phyloP scores from a whole-genome alignment of 2,329 filamentous ascomycete genomes.

The Fusarium pseudograminearum region DNA sequence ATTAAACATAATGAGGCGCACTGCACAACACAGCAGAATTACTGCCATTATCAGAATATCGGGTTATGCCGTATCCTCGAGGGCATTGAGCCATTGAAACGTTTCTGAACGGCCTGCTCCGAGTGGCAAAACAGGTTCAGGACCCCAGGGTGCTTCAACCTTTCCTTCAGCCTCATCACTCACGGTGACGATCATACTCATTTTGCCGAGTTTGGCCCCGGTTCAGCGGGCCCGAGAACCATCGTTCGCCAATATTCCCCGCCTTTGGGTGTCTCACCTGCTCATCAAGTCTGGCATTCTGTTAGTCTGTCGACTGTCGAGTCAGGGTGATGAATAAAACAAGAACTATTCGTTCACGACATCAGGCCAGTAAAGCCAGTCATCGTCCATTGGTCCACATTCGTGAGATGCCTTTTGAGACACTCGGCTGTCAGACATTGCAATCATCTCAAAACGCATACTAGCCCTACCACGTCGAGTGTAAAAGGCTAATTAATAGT shows the following conservation, averaged over 20 bases:
- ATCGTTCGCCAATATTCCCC: constrained; percentile 2
- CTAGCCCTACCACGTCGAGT: constrained; percentile 2
- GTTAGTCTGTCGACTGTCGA: constrained; percentile 6
- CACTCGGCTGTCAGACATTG: constrained; percentile 7
- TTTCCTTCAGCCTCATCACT: constrained; percentile 14
- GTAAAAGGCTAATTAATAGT: not conserved
- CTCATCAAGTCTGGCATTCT: constrained; percentile 20
- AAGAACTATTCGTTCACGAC: constrained; percentile 17
- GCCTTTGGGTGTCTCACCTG: constrained; percentile 20
- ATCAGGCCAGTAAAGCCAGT: constrained; percentile 27
- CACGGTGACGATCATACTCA: constrained; percentile 3
- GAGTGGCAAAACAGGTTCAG: not conserved
- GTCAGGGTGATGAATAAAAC: constrained; percentile 32
- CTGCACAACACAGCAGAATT: constrained; percentile 4
- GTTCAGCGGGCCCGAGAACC: constrained; percentile 7
- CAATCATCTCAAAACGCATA: constrained; percentile 8
- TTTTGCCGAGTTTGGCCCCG: constrained; percentile 18
- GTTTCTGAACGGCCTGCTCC: constrained; percentile 3
- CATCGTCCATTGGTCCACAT: not conserved
- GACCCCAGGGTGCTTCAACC: constrained; percentile 12
- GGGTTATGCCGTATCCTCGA: constrained; percentile 1
- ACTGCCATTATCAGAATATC: not conserved
- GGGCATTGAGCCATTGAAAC: constrained; percentile 1
- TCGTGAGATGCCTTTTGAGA: constrained; percentile 13
- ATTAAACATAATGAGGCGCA: constrained; percentile 17